phyloP scores from a whole-genome alignment of 352 stramenopile genomes.

The Blastocystis sp. region DNA sequence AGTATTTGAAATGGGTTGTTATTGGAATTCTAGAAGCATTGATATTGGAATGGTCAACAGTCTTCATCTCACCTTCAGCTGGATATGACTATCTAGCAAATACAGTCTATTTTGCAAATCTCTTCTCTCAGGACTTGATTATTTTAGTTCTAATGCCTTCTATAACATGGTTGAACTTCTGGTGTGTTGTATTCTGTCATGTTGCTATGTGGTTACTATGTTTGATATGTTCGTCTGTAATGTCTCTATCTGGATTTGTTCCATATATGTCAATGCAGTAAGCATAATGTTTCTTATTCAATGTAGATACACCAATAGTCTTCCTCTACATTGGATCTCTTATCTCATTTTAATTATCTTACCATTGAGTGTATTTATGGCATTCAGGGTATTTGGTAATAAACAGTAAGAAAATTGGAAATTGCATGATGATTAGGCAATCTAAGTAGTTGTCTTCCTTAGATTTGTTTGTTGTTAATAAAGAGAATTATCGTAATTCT shows the following conservation, averaged over 20 bases:
- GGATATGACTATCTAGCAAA: conserved; percentile 16
- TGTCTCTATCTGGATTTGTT: conserved; percentile 2
- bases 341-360: conserved; percentile 7
- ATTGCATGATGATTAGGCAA: not conserved
- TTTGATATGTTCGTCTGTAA: conserved; percentile 20
- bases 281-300: not conserved
- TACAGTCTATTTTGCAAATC: conserved; percentile 27
- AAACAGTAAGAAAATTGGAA: not conserved
- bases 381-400: conserved; percentile 4
- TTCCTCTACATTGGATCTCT: not conserved
- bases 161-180: conserved; percentile 39
- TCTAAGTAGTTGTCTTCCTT: not conserved
- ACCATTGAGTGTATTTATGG: not conserved
- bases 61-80: not conserved
- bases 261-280: conserved; percentile 57
- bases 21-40: conserved; percentile 20
- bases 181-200: conserved; percentile 33
- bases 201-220: conserved; percentile 7
- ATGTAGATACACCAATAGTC: not conserved
- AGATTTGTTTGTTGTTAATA: conserved; percentile 63
- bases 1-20: conserved; percentile 5
- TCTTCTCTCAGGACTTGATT: conserved; percentile 23
- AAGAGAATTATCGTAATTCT: conserved; percentile 74
- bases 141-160: conserved; percentile 7
- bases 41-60: not conserved